A percentile compares a stretch with the other conserved stretches of the same genome.
phyloP scores from a whole-genome alignment of 2,329 filamentous ascomycete species.

The Periconia sp. region DNA sequence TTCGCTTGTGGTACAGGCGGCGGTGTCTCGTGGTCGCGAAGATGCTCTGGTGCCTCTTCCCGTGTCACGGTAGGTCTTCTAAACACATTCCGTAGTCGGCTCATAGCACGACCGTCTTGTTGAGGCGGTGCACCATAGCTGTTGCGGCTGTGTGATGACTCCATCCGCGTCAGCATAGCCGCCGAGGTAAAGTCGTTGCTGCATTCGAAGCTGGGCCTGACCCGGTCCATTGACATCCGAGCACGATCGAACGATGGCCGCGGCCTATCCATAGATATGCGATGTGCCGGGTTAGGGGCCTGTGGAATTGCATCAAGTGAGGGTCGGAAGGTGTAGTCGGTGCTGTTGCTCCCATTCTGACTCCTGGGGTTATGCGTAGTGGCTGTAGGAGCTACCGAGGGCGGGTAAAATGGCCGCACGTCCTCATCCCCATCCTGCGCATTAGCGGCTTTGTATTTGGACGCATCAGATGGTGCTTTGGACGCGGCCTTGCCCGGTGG shows the following conservation, averaged over 20 bases:
- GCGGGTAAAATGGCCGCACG: slow-evolving; percentile 87
- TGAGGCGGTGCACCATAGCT: slow-evolving; percentile 17
- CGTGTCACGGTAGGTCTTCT: slow-evolving; percentile 34
- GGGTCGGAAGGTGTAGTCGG: slow-evolving; percentile 71
- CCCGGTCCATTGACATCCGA: slow-evolving; percentile 82
- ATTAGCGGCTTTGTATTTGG: slow-evolving; percentile 44
- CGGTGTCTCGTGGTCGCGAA: slow-evolving; percentile 8
- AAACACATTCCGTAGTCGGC: slow-evolving; percentile 34
- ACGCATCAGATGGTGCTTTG: slow-evolving; percentile 61
- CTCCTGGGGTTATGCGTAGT: slow-evolving; percentile 71
- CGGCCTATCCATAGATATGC: slow-evolving; percentile 47
- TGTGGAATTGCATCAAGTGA: slow-evolving; percentile 32
- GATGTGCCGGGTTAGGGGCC: slow-evolving; percentile 8
- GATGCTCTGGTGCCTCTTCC: slow-evolving; percentile 33
- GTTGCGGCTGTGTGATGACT: slow-evolving; percentile 58
- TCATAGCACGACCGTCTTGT: slow-evolving; percentile 9
- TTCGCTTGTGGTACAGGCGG: slow-evolving; percentile 22
- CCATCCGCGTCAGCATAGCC: slow-evolving; percentile 79
- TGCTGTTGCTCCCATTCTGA: slow-evolving; percentile 91
- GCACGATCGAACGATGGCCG: slow-evolving; percentile 88
- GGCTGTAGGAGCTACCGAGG: slow-evolving; percentile 76
- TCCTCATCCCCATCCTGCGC: slow-evolving; percentile 73
- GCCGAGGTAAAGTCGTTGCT: slow-evolving; percentile 91
- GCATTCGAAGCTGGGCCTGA: slow-evolving; percentile 80
- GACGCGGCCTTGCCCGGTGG: slow-evolving; percentile 49